Conservation (phyloP, 2,329 filamentous ascomycete species). For the Trichoderma sp. region DNA sequence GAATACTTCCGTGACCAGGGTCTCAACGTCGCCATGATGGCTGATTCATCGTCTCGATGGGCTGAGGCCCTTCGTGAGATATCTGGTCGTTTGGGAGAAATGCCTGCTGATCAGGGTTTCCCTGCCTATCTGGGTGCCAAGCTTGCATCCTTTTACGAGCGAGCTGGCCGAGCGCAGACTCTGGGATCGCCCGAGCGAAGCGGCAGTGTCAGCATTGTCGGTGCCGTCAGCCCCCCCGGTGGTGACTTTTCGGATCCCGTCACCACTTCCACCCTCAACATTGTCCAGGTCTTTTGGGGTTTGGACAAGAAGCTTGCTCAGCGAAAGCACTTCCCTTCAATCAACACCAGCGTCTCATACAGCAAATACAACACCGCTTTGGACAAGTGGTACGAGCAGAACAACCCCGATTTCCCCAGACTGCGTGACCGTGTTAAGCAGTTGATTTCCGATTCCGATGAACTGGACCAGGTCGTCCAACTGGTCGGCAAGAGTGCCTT, state of each 20-base stretch:
- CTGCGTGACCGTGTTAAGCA: constrained; percentile 92
- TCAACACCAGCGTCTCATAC: constrained; percentile 94
- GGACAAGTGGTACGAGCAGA: constrained; percentile 91
- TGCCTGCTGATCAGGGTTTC: constrained; percentile 99
- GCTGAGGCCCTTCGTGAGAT: constrained; percentile 98
- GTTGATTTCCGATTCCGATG: constrained; percentile 90
- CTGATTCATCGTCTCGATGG: constrained; percentile 96
- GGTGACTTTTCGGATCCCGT: constrained; percentile 99
- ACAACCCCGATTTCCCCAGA: constrained; percentile 90
- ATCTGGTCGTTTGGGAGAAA: constrained; percentile 97
- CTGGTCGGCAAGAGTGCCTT: constrained; percentile 96
- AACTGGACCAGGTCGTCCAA: constrained; percentile 97
- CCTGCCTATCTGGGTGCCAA: constrained; percentile 95
- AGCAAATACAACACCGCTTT: constrained; percentile 90
- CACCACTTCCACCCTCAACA: constrained; percentile 87
- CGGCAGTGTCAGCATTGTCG: constrained; percentile 96
- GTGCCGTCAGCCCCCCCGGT: constrained; percentile 93
- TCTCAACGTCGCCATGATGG: constrained; percentile 99
- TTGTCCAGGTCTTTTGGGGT: constrained; percentile 99
- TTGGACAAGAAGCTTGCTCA: constrained; percentile 99
- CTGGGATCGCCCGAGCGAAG: constrained; percentile 85
- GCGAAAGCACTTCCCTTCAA: constrained; percentile 97
- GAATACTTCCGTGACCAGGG: constrained; percentile 98
- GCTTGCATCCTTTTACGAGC: constrained; percentile 98
- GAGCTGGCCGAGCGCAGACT: constrained; percentile 81